Percentiles rank a stretch among this genome's conserved stretches.
These are phyloP conservation scores for Colletotrichum caudatum DNA, from an alignment of 2,329 filamentous ascomycete genomes.

Conservation along the genomic window DNA sequence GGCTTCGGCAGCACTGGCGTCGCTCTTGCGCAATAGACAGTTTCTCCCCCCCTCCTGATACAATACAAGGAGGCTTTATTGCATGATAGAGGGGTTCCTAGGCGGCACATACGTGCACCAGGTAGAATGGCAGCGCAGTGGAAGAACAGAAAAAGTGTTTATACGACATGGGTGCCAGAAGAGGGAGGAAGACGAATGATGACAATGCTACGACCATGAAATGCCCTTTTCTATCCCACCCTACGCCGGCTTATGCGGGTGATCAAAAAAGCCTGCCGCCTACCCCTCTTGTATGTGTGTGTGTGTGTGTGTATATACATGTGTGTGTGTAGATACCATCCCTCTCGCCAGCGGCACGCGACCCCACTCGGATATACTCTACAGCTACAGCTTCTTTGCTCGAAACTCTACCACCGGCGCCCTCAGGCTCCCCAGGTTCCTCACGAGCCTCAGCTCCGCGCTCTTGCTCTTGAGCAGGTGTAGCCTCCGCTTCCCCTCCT, in stretches of 20 bases:
- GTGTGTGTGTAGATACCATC: neutral
- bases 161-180: constrained; percentile 2
- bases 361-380: constrained; percentile 31
- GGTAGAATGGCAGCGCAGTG: neutral
- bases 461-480: constrained; percentile 82
- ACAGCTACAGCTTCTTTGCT: constrained; percentile 66
- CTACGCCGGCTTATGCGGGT: constrained; percentile 27
- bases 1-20: constrained; percentile 90
- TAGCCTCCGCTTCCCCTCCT: constrained; percentile 65
- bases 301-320: neutral
- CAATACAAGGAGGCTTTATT: neutral
- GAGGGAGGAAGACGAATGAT: constrained; percentile 32
- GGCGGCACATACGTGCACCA: too few species aligned
- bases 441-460: constrained; percentile 87
- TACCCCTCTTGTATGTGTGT: neutral
- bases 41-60: neutral
- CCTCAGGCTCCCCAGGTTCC: constrained; percentile 77
- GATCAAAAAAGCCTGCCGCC: neutral
- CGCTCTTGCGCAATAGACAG: constrained; percentile 34
- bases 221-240: constrained; percentile 32
- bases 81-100: neutral
- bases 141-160: neutral
- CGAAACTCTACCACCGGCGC: constrained; percentile 74
- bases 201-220: constrained; percentile 32
- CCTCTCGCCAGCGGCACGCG: neutral